Evolutionary conservation across 2,329 filamentous ascomycete genomes (phyloP).

Genomic region (Beauveria sp.): DNA sequence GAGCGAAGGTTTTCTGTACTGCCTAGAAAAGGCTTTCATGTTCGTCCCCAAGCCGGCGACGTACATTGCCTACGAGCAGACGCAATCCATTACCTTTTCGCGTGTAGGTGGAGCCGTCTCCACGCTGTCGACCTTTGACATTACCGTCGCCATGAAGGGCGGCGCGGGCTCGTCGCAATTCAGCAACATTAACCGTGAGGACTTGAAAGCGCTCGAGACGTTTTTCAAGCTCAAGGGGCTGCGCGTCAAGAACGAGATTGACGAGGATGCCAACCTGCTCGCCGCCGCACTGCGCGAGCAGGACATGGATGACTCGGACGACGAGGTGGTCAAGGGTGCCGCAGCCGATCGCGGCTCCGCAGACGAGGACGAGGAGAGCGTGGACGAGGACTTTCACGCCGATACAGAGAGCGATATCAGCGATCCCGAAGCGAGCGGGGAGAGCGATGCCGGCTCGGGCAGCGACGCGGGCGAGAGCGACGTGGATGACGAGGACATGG

Average conservation of each 20-base stretch:
- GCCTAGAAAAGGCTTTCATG: conserved; percentile 96
- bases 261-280: conserved; percentile 77
- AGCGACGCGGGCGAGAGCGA: conserved; percentile 43
- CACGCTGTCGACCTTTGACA: conserved; percentile 92
- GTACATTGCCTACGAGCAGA: conserved; percentile 92
- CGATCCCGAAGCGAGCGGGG: conserved; percentile 87
- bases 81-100: conserved; percentile 86
- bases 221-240: conserved; percentile 97
- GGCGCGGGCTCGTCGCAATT: conserved; percentile 89
- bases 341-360: conserved; percentile 78
- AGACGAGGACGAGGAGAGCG: conserved; percentile 91
- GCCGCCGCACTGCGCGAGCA: conserved; percentile 78
- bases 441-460: conserved; percentile 56
- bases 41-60: conserved; percentile 98
- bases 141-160: conserved; percentile 83
- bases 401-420: conserved; percentile 92
- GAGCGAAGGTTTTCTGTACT: conserved; percentile 95
- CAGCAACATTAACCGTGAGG: conserved; percentile 98
- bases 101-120: conserved; percentile 91
- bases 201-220: conserved; percentile 89
- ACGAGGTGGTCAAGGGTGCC: conserved; percentile 59
- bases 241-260: conserved; percentile 97
- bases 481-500: conserved; percentile 37
- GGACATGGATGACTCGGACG: conserved; percentile 75
- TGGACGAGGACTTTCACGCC: conserved; percentile 91